These are phyloP conservation scores for Actinomortierella ambigua DNA, from an alignment of 371 early-diverging fungal species.

Conservation along the genomic window DNA sequence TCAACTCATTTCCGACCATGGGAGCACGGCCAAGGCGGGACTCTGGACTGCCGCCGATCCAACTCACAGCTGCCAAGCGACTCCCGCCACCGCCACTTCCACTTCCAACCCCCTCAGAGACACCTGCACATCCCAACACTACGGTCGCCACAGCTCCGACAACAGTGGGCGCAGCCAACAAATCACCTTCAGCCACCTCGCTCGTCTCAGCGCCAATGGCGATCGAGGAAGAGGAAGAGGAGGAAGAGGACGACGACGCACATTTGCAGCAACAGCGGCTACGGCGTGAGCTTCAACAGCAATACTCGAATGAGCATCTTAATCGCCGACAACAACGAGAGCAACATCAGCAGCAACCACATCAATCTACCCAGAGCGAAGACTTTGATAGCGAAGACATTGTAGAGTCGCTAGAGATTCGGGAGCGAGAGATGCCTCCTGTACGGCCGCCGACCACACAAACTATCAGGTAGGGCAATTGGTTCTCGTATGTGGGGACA, in stretches of 20 bases:
- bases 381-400: slow-evolving; percentile 12
- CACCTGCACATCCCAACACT: too few relatives aligned
- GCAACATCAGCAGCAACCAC: slow-evolving; percentile 1
- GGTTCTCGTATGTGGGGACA: too few relatives aligned
- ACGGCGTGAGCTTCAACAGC: background rate
- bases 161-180: too few relatives aligned
- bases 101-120: too few relatives aligned
- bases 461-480: background rate
- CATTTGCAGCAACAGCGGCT: slow-evolving; percentile 1
- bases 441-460: background rate
- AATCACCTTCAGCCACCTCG: too few relatives aligned
- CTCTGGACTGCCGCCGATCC: slow-evolving; percentile 34
- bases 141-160: slow-evolving; percentile 12
- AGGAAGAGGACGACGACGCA: slow-evolving; percentile 26
- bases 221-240: slow-evolving; percentile 10
- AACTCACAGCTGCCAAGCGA: slow-evolving; percentile 37
- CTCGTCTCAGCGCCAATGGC: too few relatives aligned
- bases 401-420: slow-evolving; percentile 15
- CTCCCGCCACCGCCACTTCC: slow-evolving; percentile 32
- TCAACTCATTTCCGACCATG: too few relatives aligned
- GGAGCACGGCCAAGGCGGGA: slow-evolving; percentile 13
- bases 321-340: slow-evolving; percentile 19
- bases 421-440: slow-evolving; percentile 21
- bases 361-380: too few relatives aligned
- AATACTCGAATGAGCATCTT: slow-evolving; percentile 1